Base-by-base conservation (phyloP, 352 stramenopile species). In the Globisporangium parvum region DNA sequence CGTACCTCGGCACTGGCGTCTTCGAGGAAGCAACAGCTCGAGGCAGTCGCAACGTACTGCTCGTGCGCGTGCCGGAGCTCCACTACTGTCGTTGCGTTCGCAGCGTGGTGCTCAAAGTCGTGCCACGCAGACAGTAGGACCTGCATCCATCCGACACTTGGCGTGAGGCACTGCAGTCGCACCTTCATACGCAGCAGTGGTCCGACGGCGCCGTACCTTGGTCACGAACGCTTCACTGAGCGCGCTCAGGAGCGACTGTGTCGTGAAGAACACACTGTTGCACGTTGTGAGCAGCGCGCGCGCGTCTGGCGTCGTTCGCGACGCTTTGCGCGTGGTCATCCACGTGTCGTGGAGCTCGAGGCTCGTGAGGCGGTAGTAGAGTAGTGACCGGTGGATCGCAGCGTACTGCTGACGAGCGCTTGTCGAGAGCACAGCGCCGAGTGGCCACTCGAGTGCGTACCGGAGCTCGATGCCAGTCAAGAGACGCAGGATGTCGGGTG, bases 191-290 rank as follows among this genome's bases (percentile, higher is more conserved):
- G n/a, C n/a, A n/a, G n/a, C n/a, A 45, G 14, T 45, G 15, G 39
- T n/a, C 14, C 39, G 20, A 45, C n/a, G 37, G 31, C 21, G 24
- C 46, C 54, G 11, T 59, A 83, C 73, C 59, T 71, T 70, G 15
- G 67, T 71, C 18, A 62, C 61, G 55, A 86, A 82, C 26, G 65
- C 63, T 53, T 77, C 73, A 42, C 76, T 81, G 47, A 82, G 80
- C 35, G 69, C 73, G 49, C 53, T 40, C 1, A 84, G 58, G 10
- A 80, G 57, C 21, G 56, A 28, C 52, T 84, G 71, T 47, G 70
- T 82, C 57, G 67, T 70, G 60, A 72, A 72, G 11, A 84, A 50
- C 17, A 73, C 56, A 24, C 65, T 52, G 23, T 58, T 58, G 44
- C 65, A 73, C 18, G 61, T 47, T 42, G 55, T 66, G 37, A 80